Conservation (phyloP, 1,284 basidiomycete species). For the Ganoderma multipileum region DNA sequence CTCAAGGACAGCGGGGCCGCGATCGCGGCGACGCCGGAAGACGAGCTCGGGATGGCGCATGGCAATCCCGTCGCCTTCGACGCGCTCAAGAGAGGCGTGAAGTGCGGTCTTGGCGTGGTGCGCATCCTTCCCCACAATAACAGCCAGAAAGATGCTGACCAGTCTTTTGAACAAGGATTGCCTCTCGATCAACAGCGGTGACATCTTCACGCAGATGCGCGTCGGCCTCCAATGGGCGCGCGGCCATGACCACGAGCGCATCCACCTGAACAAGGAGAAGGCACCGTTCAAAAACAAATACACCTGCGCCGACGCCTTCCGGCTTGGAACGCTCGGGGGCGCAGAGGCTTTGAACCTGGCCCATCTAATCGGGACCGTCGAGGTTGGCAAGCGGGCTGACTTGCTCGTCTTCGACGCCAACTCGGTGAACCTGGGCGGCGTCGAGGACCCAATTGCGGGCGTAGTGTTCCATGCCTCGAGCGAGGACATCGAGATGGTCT, state of each 20-base stretch:
- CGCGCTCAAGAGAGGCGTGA: slow-evolving; percentile 42
- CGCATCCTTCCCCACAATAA: neutral
- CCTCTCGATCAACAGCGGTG: slow-evolving; percentile 41
- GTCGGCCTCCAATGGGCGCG: slow-evolving; percentile 41
- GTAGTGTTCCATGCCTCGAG: slow-evolving; percentile 42
- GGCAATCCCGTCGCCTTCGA: slow-evolving; percentile 41
- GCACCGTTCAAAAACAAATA: slow-evolving; percentile 38
- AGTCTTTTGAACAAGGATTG: slow-evolving; percentile 31
- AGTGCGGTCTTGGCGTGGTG: slow-evolving; percentile 42
- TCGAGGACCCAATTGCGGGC: slow-evolving; percentile 39
- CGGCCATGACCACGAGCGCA: slow-evolving; percentile 37
- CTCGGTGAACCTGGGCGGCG: slow-evolving; percentile 40
- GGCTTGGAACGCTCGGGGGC: slow-evolving; percentile 43
- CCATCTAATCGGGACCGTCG: slow-evolving; percentile 40
- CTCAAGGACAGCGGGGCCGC: slow-evolving; percentile 39
- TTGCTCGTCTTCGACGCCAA: slow-evolving; percentile 40
- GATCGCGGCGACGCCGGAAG: slow-evolving; percentile 42
- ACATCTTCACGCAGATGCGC: slow-evolving; percentile 45
- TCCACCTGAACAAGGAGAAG: slow-evolving; percentile 28
- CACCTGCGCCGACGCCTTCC: slow-evolving; percentile 40
- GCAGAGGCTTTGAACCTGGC: slow-evolving; percentile 40
- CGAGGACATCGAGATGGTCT: slow-evolving; percentile 41
- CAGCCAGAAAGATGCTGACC: neutral
- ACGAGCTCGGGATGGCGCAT: slow-evolving; percentile 45
- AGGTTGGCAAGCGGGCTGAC: slow-evolving; percentile 45